Base-by-base conservation (phyloP, 805 yeast genomes). In the Geotrichum ghanense region DNA sequence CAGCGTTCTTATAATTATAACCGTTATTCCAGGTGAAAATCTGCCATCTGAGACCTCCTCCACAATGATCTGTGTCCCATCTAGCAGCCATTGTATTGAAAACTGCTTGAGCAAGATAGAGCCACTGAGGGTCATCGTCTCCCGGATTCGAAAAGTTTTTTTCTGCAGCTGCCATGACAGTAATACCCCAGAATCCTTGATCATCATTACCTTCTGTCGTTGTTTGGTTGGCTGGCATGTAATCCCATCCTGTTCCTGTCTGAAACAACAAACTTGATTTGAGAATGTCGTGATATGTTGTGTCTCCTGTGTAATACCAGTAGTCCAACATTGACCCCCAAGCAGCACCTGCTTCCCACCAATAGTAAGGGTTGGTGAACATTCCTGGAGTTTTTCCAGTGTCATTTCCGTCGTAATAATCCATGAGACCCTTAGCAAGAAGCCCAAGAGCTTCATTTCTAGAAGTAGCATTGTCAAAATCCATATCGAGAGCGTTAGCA, bases 321-420 rank as follows among this genome's bases (percentile, higher is more conserved):
- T 79, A 83, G 63, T 87, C 95, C 35, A 90, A 88, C 92, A 88
- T 44, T 21, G 59, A 47, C 20, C 62, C 62, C 65, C 65, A 72
- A 1, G 83, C 87, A 48, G 84, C 92, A 55, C 95, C 95, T 23
- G 92, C 88, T 65, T 83, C 84, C 94, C 94, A 84, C 94, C 94
- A 84, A 67, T 83, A 84, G 70, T 84, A 84, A 2, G 94, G 94
- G 53, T 64, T 54, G 9, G 74, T 68, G 61, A 84, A 81, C 81
- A 76, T 71, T 24, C 95, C 95, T n/a, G 82, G 69, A 17, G 83
- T 71, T 37, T 83, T 81, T 26, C 92, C 94, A 40, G 68, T 62
- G 25, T 73, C 67, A 21, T 62, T 57, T 39, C 94, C 90, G 12
- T 74, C 78, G 59, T 88, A 88, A 63, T 88, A 88, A 67, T 85